A percentile compares a stretch with the other conserved stretches of the same genome.
These are phyloP conservation scores for Glebionis coronaria DNA, from an alignment of 129 eudicot species.

Conservation along the genomic window DNA sequence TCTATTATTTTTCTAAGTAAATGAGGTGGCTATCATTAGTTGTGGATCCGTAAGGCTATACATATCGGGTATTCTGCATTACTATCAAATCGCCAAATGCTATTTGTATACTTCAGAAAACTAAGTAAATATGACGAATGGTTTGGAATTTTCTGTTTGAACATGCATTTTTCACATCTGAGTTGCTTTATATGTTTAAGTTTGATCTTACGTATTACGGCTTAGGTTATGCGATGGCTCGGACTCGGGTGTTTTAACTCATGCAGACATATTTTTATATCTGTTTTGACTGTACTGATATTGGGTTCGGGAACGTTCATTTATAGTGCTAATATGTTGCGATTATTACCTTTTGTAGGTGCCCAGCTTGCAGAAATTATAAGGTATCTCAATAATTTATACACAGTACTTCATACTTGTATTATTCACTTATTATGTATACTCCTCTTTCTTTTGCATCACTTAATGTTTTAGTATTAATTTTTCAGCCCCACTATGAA, in stretches of 20 bases:
- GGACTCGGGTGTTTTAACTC: not conserved
- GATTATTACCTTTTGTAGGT: constrained; percentile 55
- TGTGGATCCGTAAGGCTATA: constrained; percentile 5
- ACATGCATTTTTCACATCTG: not conserved
- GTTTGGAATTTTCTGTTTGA: not conserved
- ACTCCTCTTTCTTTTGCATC: not conserved
- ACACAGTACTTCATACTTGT: not conserved
- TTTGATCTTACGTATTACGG: not conserved
- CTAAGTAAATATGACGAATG: no score
- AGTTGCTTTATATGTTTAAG: not conserved
- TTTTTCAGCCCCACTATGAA: constrained; percentile 87
- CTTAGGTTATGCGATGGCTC: not conserved
- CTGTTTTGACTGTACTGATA: not conserved
- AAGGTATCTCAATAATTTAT: constrained; percentile 43
- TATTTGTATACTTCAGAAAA: not conserved
- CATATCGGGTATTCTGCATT: not conserved
- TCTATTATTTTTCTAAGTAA: not conserved
- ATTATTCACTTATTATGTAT: constrained; percentile 4
- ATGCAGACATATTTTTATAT: constrained; percentile 1
- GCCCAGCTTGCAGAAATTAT: constrained; percentile 98
- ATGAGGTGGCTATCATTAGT: not conserved
- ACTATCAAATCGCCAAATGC: not conserved
- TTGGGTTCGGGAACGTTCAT: not conserved
- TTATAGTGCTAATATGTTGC: constrained; percentile 21
- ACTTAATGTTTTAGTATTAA: constrained; percentile 8